Percentiles rank a stretch among this genome's conserved stretches.
Evolutionary conservation across 2,329 filamentous ascomycete genomes (phyloP).

Genomic region (Coniochaeta sp.): DNA sequence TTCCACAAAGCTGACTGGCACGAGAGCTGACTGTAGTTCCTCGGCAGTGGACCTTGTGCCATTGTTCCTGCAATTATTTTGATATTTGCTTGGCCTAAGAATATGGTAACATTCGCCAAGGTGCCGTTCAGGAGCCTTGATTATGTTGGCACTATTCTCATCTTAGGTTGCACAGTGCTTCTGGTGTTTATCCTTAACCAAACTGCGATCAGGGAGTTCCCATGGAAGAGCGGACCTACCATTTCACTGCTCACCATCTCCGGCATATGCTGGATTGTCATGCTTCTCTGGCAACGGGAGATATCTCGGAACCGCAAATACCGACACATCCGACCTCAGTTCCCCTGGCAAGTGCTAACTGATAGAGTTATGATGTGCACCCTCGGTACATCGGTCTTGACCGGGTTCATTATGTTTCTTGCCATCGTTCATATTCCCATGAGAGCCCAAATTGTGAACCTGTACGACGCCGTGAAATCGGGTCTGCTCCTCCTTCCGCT

Average conservation of each 20-base stretch:
- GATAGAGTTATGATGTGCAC: conserved; percentile 11
- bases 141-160: conserved; percentile 5
- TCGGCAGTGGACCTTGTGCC: background rate
- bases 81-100: conserved; percentile 3
- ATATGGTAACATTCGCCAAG: conserved; percentile 1
- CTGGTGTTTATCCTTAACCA: conserved; percentile 16
- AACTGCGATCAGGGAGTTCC: conserved; percentile 11
- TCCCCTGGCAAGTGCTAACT: conserved; percentile 10
- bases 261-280: conserved; percentile 11
- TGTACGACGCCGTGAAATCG: conserved; percentile 13
- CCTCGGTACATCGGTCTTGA: conserved; percentile 1
- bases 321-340: conserved; percentile 9
- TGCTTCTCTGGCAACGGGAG: conserved; percentile 12
- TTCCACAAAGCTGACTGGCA: background rate
- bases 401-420: conserved; percentile 13
- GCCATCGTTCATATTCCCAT: conserved; percentile 15
- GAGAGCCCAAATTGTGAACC: conserved; percentile 14
- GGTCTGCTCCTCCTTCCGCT: conserved; percentile 14
- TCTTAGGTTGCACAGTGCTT: conserved; percentile 11
- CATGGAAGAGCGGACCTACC: conserved; percentile 12
- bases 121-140: conserved; percentile 5
- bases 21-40: background rate
- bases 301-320: conserved; percentile 7
- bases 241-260: conserved; percentile 10
- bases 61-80: conserved; percentile 1